phyloP scores from a whole-genome alignment of 208 protist species.

The Acanthamoeba royreba region DNA sequence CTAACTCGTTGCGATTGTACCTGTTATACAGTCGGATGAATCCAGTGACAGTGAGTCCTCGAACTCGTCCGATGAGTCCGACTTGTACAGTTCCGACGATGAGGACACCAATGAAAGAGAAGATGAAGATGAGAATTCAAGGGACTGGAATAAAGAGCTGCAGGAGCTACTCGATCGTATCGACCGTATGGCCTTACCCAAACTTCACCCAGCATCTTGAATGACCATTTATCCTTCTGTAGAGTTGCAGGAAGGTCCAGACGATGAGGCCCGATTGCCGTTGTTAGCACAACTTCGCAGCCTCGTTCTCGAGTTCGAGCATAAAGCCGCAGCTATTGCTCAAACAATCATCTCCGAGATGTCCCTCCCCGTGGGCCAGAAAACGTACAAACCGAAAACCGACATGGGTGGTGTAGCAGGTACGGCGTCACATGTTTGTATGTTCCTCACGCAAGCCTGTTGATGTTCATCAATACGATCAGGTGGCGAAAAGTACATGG shows the following conservation, averaged over 20 bases:
- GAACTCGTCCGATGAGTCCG: neutral
- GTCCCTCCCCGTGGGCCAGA: neutral
- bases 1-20: neutral
- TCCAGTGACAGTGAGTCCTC: neutral
- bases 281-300: neutral
- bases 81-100: neutral
- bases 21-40: neutral
- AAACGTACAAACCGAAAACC: conserved; percentile 12
- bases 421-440: neutral
- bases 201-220: too few relatives aligned
- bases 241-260: neutral
- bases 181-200: too few relatives aligned
- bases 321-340: neutral
- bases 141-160: neutral
- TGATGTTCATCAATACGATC: too few relatives aligned
- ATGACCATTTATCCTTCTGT: too few relatives aligned
- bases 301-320: neutral
- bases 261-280: neutral
- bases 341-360: conserved; percentile 28
- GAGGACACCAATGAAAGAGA: neutral
- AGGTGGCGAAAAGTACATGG: conserved; percentile 30
- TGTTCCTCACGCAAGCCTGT: too few relatives aligned
- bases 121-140: neutral
- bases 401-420: neutral
- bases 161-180: neutral